These are phyloP conservation scores for Brassica hybrid DNA, from an alignment of 441 rosid species.

Conservation along the genomic window DNA sequence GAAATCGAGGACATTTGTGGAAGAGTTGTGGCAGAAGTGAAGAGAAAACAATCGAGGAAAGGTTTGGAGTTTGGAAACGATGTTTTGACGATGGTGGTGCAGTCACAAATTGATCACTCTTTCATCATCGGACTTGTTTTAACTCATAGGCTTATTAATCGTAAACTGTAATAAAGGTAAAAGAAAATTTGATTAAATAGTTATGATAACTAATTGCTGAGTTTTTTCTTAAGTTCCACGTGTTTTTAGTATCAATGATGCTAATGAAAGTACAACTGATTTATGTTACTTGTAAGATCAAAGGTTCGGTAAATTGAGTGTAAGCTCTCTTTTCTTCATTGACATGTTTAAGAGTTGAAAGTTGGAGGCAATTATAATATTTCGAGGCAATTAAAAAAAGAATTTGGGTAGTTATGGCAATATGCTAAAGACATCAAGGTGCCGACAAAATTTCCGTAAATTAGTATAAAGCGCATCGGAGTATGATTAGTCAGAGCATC, in stretches of 20 bases:
- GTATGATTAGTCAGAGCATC: too few species aligned
- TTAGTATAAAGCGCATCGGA: too few species aligned
- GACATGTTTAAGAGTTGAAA: neutral
- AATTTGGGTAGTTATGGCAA: too few species aligned
- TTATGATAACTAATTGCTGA: neutral
- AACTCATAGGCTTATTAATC: constrained; percentile 51
- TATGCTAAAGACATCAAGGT: too few species aligned
- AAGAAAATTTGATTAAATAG: neutral
- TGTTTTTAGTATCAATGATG: neutral
- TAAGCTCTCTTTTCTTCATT: constrained; percentile 7
- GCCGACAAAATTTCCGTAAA: too few species aligned
- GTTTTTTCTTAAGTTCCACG: neutral
- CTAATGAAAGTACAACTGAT: too few species aligned
- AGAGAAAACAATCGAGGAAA: constrained; percentile 52
- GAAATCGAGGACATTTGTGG: constrained; percentile 52
- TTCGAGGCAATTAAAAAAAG: too few species aligned
- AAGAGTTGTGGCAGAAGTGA: constrained; percentile 55
- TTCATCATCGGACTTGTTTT: constrained; percentile 56
- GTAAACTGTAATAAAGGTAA: constrained; percentile 24
- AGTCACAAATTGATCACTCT: constrained; percentile 58
- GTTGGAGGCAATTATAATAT: too few species aligned
- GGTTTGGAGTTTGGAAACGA: constrained; percentile 63
- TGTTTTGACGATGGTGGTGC: constrained; percentile 63
- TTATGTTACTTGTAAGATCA: too few species aligned
- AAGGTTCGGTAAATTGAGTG: constrained; percentile 7